Percentiles rank a stretch among this genome's conserved stretches.
Evolutionary conservation across 345 rosid species (phyloP).

Genomic region (Citrus cavaleriei): DNA sequence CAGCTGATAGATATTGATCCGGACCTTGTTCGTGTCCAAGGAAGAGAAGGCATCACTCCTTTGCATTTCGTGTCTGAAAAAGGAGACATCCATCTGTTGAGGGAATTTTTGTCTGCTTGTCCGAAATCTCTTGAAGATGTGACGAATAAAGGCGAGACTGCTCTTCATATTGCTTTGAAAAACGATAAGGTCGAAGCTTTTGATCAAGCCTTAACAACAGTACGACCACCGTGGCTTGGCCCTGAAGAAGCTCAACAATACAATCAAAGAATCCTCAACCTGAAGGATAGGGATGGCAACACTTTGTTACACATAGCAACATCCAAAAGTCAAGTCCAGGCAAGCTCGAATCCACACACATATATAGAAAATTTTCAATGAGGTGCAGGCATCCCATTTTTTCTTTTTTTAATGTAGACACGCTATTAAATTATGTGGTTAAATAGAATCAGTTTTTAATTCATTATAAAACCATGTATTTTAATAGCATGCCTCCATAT

Average conservation of each 20-base stretch:
- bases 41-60: slow-evolving; percentile 21
- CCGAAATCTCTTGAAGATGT: slow-evolving; percentile 23
- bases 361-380: too few relatives aligned
- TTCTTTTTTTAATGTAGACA: too few relatives aligned
- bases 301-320: background rate
- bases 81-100: background rate
- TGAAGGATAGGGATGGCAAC: slow-evolving; percentile 22
- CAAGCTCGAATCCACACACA: background rate
- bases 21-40: slow-evolving; percentile 15
- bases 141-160: slow-evolving; percentile 3
- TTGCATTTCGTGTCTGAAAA: slow-evolving; percentile 1
- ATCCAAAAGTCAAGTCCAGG: background rate
- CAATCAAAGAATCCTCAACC: slow-evolving; percentile 7
- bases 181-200: slow-evolving; percentile 1
- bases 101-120: background rate
- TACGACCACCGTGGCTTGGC: slow-evolving; percentile 1
- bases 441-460: rapidly evolving
- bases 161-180: slow-evolving; percentile 19
- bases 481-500: too few relatives aligned
- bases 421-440: rapidly evolving
- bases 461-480: too few relatives aligned
- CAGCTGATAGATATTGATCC: background rate
- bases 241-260: background rate
- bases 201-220: background rate
- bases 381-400: too few relatives aligned